These are phyloP conservation scores for Aspergillus carbonarius DNA, from an alignment of 2,329 filamentous ascomycete genomes.

Conservation along the genomic window DNA sequence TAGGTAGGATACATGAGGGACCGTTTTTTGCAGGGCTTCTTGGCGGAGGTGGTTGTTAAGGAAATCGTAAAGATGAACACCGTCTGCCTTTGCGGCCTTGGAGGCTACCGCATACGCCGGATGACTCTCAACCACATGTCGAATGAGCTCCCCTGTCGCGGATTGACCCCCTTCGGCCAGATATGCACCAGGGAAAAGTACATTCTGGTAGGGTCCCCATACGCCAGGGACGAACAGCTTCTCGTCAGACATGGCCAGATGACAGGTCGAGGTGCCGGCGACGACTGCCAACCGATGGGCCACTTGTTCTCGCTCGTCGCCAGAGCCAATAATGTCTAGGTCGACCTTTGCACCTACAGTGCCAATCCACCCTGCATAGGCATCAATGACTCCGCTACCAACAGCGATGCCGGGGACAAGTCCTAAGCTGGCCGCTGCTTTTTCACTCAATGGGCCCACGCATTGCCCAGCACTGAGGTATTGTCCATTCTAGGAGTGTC, in stretches of 20 bases:
- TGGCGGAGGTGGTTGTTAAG: neutral
- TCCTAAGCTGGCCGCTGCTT: constrained; percentile 77
- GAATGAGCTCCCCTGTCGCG: constrained; percentile 85
- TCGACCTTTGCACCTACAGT: constrained; percentile 85
- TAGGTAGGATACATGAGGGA: neutral
- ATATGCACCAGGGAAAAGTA: constrained; percentile 84
- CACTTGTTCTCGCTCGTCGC: constrained; percentile 71
- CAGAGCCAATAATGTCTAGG: constrained; percentile 34
- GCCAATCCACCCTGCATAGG: constrained; percentile 94
- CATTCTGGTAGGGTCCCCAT: constrained; percentile 92
- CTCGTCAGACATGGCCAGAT: constrained; percentile 86
- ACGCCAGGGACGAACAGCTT: constrained; percentile 90
- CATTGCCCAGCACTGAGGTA: constrained; percentile 86
- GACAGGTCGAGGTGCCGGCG: constrained; percentile 90
- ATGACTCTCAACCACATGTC: constrained; percentile 88
- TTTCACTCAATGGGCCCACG: constrained; percentile 74
- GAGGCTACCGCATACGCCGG: constrained; percentile 70
- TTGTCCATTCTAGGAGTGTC: constrained; percentile 67
- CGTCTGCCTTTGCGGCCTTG: neutral
- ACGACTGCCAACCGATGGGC: constrained; percentile 87
- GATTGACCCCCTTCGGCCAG: constrained; percentile 93
- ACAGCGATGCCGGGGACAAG: constrained; percentile 82
- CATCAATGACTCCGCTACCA: constrained; percentile 91
- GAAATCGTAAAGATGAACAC: neutral
- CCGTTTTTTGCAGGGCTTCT: neutral